Conservation (phyloP, 306 rosid species). For the Dalbergia oliveri region DNA sequence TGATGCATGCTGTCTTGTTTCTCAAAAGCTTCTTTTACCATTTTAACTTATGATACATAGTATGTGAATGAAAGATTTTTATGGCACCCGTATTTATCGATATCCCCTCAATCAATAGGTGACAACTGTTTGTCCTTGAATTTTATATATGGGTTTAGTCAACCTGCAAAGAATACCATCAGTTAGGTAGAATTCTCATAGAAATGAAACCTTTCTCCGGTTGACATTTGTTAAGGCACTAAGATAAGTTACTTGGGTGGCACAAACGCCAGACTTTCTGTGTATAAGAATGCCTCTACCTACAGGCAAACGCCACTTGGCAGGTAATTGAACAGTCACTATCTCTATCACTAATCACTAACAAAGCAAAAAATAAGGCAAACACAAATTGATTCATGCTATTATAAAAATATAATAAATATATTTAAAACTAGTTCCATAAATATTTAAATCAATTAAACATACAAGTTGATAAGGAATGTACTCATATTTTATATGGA, state of each 20-base stretch:
- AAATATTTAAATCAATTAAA: background rate
- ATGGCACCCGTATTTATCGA: background rate
- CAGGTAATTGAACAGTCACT: constrained; percentile 28
- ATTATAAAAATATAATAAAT: too few relatives aligned
- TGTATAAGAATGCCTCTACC: background rate
- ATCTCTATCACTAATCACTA: background rate
- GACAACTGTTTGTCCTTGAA: background rate
- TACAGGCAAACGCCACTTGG: constrained; percentile 38
- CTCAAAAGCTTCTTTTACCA: constrained; percentile 13
- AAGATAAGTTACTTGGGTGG: constrained; percentile 8
- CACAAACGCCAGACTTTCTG: background rate
- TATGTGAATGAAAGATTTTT: background rate
- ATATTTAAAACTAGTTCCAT: background rate
- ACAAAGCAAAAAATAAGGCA: background rate
- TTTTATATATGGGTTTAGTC: constrained; percentile 20
- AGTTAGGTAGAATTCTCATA: constrained; percentile 16
- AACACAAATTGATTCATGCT: background rate
- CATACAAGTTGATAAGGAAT: background rate
- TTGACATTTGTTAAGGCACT: constrained; percentile 18
- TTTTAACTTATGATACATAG: too few relatives aligned
- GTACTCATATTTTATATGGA: too few relatives aligned
- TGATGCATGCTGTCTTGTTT: constrained; percentile 33
- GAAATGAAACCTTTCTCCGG: constrained; percentile 1
- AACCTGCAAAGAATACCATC: constrained; percentile 11
- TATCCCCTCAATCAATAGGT: constrained; percentile 6